Conservation (phyloP, 257 asterid genomes). For the Ajuga chamaepitys region DNA sequence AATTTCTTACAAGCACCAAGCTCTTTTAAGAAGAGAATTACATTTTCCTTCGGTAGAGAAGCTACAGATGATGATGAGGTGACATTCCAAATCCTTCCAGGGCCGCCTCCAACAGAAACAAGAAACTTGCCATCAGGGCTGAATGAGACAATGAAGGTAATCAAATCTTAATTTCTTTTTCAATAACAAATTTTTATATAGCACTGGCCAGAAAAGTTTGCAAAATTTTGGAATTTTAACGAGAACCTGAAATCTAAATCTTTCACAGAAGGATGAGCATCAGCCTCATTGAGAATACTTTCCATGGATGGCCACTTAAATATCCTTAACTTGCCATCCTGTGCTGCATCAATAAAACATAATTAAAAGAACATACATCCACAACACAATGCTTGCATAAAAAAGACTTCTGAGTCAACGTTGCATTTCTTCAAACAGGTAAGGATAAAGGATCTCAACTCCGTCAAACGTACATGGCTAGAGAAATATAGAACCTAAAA, state of each 20-base stretch:
- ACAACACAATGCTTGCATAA: constrained; percentile 3
- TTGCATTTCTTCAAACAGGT: neutral
- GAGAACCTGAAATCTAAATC: constrained; percentile 86
- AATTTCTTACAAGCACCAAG: neutral
- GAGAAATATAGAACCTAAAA: neutral
- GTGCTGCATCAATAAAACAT: constrained; percentile 40
- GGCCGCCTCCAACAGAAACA: constrained; percentile 84
- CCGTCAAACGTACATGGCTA: neutral
- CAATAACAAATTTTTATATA: constrained; percentile 1
- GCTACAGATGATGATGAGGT: constrained; percentile 44
- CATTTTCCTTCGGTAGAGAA: constrained; percentile 64
- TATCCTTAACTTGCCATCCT: constrained; percentile 94
- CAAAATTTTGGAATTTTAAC: neutral
- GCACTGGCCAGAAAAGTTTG: constrained; percentile 4
- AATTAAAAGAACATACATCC: constrained; percentile 14
- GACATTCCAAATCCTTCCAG: constrained; percentile 82
- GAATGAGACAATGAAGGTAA: constrained; percentile 27
- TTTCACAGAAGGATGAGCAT: constrained; percentile 72
- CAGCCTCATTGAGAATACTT: constrained; percentile 46
- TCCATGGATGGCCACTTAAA: constrained; percentile 93
- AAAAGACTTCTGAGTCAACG: neutral
- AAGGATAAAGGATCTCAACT: neutral
- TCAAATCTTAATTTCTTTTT: constrained; percentile 10
- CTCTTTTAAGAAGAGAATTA: constrained; percentile 13
- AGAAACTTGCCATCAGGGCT: constrained; percentile 89